These are phyloP conservation scores for Penicillium sp. DNA, from an alignment of 2,329 filamentous ascomycete species.

Conservation along the genomic window DNA sequence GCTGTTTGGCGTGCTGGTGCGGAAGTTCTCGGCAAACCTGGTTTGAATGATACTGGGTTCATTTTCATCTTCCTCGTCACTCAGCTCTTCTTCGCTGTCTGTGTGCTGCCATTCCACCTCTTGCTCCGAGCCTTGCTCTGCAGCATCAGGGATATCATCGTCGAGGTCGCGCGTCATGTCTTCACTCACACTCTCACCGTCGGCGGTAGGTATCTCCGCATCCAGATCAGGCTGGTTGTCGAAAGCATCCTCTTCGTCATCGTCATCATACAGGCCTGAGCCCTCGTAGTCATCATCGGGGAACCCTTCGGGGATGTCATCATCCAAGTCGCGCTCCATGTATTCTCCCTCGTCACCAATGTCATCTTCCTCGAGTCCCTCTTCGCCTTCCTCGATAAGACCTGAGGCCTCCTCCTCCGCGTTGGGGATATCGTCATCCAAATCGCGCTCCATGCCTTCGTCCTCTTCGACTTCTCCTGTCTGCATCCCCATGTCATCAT, in stretches of 20 bases:
- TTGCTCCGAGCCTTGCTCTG: slow-evolving; percentile 44
- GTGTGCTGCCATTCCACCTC: slow-evolving; percentile 72
- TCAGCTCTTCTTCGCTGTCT: slow-evolving; percentile 67
- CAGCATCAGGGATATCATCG: slow-evolving; percentile 65
- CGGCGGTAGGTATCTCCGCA: slow-evolving; percentile 62
- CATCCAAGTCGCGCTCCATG: slow-evolving; percentile 66
- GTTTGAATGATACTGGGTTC: slow-evolving; percentile 30
- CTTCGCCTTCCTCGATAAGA: slow-evolving; percentile 45
- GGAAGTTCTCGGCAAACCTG: slow-evolving; percentile 31
- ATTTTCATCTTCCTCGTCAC: slow-evolving; percentile 43
- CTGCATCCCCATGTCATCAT: slow-evolving; percentile 42
- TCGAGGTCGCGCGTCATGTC: slow-evolving; percentile 69
- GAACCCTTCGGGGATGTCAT: slow-evolving; percentile 68
- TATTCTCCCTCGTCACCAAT: slow-evolving; percentile 52
- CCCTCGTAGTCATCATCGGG: slow-evolving; percentile 47
- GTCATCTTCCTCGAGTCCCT: slow-evolving; percentile 53
- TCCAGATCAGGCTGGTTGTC: slow-evolving; percentile 51
- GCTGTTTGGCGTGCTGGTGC: slow-evolving; percentile 38
- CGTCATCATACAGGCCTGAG: slow-evolving; percentile 40
- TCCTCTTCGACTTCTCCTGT: slow-evolving; percentile 45
- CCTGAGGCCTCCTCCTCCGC: slow-evolving; percentile 43
- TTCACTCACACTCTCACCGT: slow-evolving; percentile 53
- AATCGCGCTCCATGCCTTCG: slow-evolving; percentile 42
- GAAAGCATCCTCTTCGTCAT: slow-evolving; percentile 47
- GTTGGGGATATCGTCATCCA: slow-evolving; percentile 50